Percentiles rank a stretch among this genome's conserved stretches.
phyloP scores from a whole-genome alignment of 352 stramenopile species.

The Phytopythium vexans region DNA sequence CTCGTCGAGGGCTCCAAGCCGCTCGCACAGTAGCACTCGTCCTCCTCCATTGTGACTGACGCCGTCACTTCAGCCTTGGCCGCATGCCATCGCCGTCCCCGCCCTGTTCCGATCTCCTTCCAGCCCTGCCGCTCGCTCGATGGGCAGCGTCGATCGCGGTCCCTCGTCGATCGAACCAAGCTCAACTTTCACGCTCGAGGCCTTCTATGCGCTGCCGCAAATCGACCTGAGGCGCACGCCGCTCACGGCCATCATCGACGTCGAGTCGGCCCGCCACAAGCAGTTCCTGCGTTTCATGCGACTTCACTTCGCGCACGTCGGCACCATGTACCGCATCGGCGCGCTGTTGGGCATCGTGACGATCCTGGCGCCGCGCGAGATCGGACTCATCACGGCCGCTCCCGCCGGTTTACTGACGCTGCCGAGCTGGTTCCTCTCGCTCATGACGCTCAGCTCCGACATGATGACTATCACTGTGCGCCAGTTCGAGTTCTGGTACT shows the following conservation, averaged over 20 bases:
- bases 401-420: constrained; percentile 9
- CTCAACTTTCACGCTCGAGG: constrained; percentile 14
- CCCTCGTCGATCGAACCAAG: constrained; percentile 2
- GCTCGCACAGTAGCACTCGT: too few relatives aligned
- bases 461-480: constrained; percentile 15
- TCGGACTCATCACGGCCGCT: constrained; percentile 8
- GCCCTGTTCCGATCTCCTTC: too few relatives aligned
- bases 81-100: too few relatives aligned
- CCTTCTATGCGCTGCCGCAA: constrained; percentile 7
- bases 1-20: too few relatives aligned
- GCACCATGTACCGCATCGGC: constrained; percentile 6
- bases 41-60: too few relatives aligned
- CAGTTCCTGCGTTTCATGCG: constrained; percentile 16
- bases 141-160: neutral
- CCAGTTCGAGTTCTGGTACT: constrained; percentile 42
- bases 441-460: constrained; percentile 24
- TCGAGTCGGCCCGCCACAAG: constrained; percentile 5
- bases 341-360: constrained; percentile 6
- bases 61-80: too few relatives aligned
- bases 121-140: too few relatives aligned
- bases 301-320: constrained; percentile 12
- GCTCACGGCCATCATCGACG: constrained; percentile 2
- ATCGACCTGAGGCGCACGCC: constrained; percentile 17
- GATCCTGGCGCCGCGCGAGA: constrained; percentile 7
- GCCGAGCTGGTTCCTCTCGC: constrained; percentile 13